Conservation (phyloP, 768 basidiomycete species). For the Serendipita sp. region DNA sequence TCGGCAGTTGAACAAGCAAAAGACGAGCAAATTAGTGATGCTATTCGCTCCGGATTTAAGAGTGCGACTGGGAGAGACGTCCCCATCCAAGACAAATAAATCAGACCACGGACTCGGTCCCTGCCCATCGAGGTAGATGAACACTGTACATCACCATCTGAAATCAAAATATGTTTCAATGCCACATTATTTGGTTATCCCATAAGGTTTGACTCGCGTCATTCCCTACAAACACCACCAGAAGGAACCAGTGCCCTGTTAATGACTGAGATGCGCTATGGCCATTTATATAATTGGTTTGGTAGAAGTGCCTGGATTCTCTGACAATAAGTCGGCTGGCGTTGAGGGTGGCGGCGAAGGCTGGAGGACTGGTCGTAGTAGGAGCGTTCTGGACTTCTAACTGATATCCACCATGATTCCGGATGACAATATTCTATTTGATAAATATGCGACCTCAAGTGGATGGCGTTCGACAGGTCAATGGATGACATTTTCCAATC, state of each 20-base stretch:
- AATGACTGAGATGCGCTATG: no score
- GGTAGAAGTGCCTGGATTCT: no score
- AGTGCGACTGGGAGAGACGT: slow-evolving; percentile 24
- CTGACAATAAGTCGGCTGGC: no score
- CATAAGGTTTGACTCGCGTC: no score
- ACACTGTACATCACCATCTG: background rate
- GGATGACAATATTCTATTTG: background rate
- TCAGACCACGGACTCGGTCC: background rate
- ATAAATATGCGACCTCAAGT: background rate
- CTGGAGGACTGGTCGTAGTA: background rate
- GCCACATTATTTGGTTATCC: no score
- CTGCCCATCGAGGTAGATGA: background rate
- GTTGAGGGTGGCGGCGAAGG: background rate
- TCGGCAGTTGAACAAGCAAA: slow-evolving; percentile 27
- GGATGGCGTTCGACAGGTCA: background rate
- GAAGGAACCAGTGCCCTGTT: no score
- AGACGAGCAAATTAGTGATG: slow-evolving; percentile 24
- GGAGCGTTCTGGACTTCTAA: background rate
- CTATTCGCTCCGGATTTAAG: slow-evolving; percentile 21
- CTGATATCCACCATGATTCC: background rate
- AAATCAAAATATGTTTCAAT: no score
- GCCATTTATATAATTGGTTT: no score
- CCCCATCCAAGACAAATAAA: slow-evolving; percentile 11
- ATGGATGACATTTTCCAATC: background rate
- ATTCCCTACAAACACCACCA: no score